A percentile compares a stretch with the other conserved stretches of the same genome.
phyloP scores from a whole-genome alignment of 179 eudicot genomes.

The Silene vulgaris region DNA sequence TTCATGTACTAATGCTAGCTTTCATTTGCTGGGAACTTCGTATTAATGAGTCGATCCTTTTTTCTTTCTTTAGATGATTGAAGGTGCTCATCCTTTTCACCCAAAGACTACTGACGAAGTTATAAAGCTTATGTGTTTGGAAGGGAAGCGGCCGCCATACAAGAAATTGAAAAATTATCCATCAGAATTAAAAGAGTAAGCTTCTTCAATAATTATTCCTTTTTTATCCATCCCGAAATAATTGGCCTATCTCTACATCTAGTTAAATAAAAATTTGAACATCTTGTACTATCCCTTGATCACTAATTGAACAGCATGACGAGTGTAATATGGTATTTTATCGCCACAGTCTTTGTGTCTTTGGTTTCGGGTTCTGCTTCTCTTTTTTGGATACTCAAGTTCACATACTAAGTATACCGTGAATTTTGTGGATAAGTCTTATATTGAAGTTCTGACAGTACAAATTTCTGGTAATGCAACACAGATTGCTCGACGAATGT shows the following conservation, averaged over 20 bases:
- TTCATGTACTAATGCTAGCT: background rate
- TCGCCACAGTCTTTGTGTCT: no score
- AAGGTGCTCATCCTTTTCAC: slow-evolving; percentile 81
- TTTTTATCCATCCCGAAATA: no score
- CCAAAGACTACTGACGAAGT: slow-evolving; percentile 76
- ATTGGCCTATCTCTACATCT: no score
- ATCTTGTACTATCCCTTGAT: no score
- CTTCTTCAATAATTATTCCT: no score
- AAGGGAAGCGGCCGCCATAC: slow-evolving; percentile 68
- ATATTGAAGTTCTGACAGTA: background rate
- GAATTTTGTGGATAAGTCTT: no score
- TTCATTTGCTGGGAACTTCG: slow-evolving; percentile 7
- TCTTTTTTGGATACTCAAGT: no score
- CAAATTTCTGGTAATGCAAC: background rate
- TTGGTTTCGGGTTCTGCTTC: no score
- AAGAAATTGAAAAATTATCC: slow-evolving; percentile 78
- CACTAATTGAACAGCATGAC: no score
- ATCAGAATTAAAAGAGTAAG: slow-evolving; percentile 80
- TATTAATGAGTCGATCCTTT: slow-evolving; percentile 9
- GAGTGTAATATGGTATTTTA: no score
- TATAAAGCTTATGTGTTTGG: slow-evolving; percentile 54
- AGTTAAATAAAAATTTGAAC: no score
- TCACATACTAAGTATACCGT: no score
- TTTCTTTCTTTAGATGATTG: slow-evolving; percentile 61
- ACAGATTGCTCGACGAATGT: slow-evolving; percentile 74